Percentiles rank a stretch among this genome's conserved stretches.
Conservation (phyloP, 495 filamentous ascomycete genomes). For the Lophiotrema nucula region DNA sequence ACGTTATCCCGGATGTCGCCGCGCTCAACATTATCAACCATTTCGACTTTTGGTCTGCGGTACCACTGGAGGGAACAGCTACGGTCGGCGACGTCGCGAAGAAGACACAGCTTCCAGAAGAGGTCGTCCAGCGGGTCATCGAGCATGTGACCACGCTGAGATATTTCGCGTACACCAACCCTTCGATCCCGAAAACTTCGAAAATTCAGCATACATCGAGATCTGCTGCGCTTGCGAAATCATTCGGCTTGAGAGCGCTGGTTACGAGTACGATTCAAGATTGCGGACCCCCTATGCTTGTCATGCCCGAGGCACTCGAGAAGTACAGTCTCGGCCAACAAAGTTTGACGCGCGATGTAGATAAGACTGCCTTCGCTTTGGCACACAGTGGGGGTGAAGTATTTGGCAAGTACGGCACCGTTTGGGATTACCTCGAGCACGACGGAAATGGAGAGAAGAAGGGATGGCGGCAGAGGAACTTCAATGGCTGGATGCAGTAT, state of each 20-base stretch:
- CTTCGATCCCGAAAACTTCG: background rate
- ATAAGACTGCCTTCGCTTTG: constrained; percentile 15
- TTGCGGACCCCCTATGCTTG: background rate
- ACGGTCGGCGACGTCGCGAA: constrained; percentile 12
- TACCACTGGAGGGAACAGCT: constrained; percentile 16
- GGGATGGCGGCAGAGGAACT: constrained; percentile 21
- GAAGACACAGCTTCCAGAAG: constrained; percentile 5
- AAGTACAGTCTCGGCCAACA: constrained; percentile 9
- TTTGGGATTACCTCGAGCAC: constrained; percentile 5
- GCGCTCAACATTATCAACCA: constrained; percentile 22
- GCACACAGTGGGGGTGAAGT: background rate
- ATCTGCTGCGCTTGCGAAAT: constrained; percentile 8
- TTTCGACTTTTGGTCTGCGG: constrained; percentile 28
- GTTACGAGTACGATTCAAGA: constrained; percentile 12
- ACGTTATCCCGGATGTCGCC: constrained; percentile 13
- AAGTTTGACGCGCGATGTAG: background rate
- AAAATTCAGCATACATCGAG: constrained; percentile 20
- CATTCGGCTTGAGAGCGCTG: constrained; percentile 1
- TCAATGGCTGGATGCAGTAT: constrained; percentile 19
- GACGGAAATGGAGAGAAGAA: constrained; percentile 18
- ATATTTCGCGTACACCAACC: constrained; percentile 18
- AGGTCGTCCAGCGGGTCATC: constrained; percentile 19
- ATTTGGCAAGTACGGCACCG: background rate
- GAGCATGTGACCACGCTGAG: constrained; percentile 14
- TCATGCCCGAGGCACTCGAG: constrained; percentile 10